These are phyloP conservation scores for Bathelium albidoporum DNA, from an alignment of 495 filamentous ascomycete species.

Conservation along the genomic window DNA sequence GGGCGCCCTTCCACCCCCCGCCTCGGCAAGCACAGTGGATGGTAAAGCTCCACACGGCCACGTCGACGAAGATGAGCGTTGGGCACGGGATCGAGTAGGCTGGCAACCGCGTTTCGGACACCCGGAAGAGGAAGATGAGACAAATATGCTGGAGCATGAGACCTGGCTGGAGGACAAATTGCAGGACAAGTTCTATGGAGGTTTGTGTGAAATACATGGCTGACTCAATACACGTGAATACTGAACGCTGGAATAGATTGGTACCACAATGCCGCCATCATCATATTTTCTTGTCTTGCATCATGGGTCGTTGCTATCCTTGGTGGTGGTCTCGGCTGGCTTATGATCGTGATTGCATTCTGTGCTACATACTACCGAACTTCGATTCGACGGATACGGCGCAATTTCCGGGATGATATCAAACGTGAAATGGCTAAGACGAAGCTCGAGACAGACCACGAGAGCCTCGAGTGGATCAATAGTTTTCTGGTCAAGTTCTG, in stretches of 20 bases:
- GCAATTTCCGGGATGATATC: constrained; percentile 94
- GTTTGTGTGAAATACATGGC: constrained; percentile 34
- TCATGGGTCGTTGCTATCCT: constrained; percentile 85
- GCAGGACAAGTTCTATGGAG: constrained; percentile 85
- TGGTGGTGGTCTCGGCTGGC: constrained; percentile 85
- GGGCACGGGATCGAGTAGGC: constrained; percentile 49
- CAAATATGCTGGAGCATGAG: constrained; percentile 72
- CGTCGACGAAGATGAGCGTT: constrained; percentile 45
- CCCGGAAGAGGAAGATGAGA: constrained; percentile 41
- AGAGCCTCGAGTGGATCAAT: constrained; percentile 98
- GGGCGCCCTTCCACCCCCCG: constrained; percentile 43
- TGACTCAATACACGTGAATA: neutral
- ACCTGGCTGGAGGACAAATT: constrained; percentile 77
- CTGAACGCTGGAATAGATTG: constrained; percentile 47
- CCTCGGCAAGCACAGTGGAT: constrained; percentile 29
- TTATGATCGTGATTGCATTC: constrained; percentile 81
- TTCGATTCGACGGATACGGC: constrained; percentile 80
- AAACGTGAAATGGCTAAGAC: constrained; percentile 85
- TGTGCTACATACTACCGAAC: constrained; percentile 97
- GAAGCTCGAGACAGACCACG: constrained; percentile 80
- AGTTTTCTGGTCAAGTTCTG: constrained; percentile 97
- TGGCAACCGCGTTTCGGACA: constrained; percentile 79
- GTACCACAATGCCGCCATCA: constrained; percentile 92
- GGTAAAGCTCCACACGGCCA: constrained; percentile 39
- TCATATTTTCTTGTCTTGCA: constrained; percentile 80